A percentile compares a stretch with the other conserved stretches of the same genome.
Conservation (phyloP, 257 asterid species). For the Lithospermum erythrorhizon region DNA sequence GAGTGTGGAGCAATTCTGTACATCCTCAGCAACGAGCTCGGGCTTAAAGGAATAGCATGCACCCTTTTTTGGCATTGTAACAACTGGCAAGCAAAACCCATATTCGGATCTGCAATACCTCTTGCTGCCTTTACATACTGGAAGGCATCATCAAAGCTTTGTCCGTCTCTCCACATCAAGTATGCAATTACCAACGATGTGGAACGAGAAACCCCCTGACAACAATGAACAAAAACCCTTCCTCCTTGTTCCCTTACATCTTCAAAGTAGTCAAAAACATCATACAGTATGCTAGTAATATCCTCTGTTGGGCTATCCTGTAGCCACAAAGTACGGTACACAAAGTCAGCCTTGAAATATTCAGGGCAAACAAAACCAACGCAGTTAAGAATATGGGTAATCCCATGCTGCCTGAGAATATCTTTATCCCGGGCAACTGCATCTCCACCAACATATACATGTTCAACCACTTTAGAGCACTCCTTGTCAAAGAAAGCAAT, state of each 20-base stretch:
- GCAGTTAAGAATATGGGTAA: constrained; percentile 40
- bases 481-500: constrained; percentile 38
- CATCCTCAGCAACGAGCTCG: constrained; percentile 35
- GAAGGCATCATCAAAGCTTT: constrained; percentile 43
- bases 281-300: constrained; percentile 47
- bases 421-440: constrained; percentile 39
- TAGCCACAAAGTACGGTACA: constrained; percentile 40
- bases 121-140: constrained; percentile 44
- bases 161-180: constrained; percentile 48
- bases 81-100: constrained; percentile 48
- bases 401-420: constrained; percentile 32
- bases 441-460: constrained; percentile 41
- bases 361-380: constrained; percentile 47
- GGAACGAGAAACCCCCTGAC: constrained; percentile 46
- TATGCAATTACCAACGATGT: constrained; percentile 45
- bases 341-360: constrained; percentile 36
- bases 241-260: constrained; percentile 41
- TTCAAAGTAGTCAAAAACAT: constrained; percentile 49
- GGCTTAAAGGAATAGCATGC: constrained; percentile 41
- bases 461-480: constrained; percentile 44
- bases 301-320: constrained; percentile 52
- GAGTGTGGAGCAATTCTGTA: constrained; percentile 41
- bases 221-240: constrained; percentile 42
- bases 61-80: constrained; percentile 44
- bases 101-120: constrained; percentile 46